Conservation (phyloP, 495 filamentous ascomycete genomes). For the Penicillium riverlandense region DNA sequence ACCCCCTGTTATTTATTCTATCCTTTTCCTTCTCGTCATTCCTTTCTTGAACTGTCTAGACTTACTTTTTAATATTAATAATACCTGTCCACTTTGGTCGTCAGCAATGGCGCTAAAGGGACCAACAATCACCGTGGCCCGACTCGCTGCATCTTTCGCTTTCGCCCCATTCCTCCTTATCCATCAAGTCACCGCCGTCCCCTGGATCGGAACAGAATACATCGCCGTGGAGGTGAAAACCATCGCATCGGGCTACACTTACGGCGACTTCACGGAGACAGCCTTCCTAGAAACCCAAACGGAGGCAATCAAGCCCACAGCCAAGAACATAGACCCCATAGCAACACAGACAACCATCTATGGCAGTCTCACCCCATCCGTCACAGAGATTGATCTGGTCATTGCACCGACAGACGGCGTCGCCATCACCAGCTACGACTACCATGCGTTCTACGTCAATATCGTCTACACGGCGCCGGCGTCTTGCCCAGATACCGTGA, state of each 20-base stretch:
- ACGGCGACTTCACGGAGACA: conserved; percentile 2
- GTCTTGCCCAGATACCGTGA: conserved; percentile 12
- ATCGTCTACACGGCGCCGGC: conserved; percentile 23
- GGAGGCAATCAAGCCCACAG: conserved; percentile 4
- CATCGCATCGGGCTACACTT: conserved; percentile 2
- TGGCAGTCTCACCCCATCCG: neutral
- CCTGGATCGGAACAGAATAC: conserved; percentile 11
- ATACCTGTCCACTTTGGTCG: no score
- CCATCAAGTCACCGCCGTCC: neutral
- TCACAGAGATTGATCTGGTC: conserved; percentile 8
- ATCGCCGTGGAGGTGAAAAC: conserved; percentile 4
- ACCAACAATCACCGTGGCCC: conserved; percentile 1
- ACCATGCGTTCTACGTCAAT: conserved; percentile 13
- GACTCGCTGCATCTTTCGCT: neutral
- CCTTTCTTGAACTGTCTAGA: no score
- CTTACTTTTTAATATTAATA: no score
- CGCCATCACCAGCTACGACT: conserved; percentile 6
- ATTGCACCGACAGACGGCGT: conserved; percentile 7
- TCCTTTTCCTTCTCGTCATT: no score
- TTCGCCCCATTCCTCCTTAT: neutral
- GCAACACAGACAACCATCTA: no score
- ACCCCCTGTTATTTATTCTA: no score
- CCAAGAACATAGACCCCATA: neutral
- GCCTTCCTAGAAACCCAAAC: conserved; percentile 1
- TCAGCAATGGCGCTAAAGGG: no score